Conservation (phyloP, 805 yeast genomes). For the Candida corydali region DNA sequence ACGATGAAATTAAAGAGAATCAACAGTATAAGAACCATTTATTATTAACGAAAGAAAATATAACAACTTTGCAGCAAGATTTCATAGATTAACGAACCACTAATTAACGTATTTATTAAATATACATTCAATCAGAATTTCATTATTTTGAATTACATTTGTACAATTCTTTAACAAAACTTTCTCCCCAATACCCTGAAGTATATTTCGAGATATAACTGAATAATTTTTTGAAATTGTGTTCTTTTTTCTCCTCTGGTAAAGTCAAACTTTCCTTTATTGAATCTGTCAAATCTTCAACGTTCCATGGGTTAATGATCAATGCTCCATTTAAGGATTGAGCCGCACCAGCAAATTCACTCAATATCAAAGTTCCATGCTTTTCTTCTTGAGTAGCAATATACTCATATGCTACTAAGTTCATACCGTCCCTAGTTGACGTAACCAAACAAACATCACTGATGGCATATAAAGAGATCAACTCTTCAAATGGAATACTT, state of each 20-base stretch:
- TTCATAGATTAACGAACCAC: slow-evolving; percentile 1
- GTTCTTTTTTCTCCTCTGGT: slow-evolving; percentile 72
- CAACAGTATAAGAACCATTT: not conserved
- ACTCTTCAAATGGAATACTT: slow-evolving; percentile 84
- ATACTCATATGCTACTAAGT: slow-evolving; percentile 91
- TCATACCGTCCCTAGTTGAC: slow-evolving; percentile 98
- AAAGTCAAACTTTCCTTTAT: slow-evolving; percentile 83
- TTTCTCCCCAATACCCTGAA: slow-evolving; percentile 95
- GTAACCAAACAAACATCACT: slow-evolving; percentile 91
- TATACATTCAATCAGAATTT: too few species aligned
- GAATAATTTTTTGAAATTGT: slow-evolving; percentile 81
- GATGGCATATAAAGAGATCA: slow-evolving; percentile 79
- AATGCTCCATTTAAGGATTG: slow-evolving; percentile 93
- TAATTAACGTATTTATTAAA: not conserved
- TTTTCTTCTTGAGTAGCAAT: slow-evolving; percentile 89
- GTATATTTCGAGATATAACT: slow-evolving; percentile 89
- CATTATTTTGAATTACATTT: slow-evolving; percentile 22
- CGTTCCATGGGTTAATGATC: slow-evolving; percentile 97
- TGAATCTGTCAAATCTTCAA: slow-evolving; percentile 85
- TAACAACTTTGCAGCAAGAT: slow-evolving; percentile 3
- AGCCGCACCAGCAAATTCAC: slow-evolving; percentile 99
- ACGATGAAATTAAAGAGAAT: slow-evolving; percentile 12
- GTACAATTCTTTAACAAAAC: slow-evolving; percentile 81
- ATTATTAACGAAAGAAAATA: not conserved
- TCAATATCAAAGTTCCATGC: slow-evolving; percentile 80